Base-by-base conservation (phyloP, 768 basidiomycete species). In the Russula earlei region DNA sequence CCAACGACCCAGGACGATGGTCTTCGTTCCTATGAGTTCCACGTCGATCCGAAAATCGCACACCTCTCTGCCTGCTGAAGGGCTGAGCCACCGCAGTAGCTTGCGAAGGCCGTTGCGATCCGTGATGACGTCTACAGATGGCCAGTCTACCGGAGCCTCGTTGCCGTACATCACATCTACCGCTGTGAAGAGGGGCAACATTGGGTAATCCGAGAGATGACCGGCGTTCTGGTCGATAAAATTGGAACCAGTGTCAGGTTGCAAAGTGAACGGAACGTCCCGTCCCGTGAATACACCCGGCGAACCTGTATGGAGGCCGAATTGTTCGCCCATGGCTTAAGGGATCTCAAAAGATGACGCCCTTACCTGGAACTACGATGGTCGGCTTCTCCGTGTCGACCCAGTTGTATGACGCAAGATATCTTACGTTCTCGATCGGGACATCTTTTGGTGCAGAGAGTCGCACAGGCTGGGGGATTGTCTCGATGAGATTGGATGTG, bases 51-150 rank as follows among this genome's bases (percentile, higher is more conserved):
- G 72, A 63, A 89, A 91, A 52, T 79, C 76, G 12, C 69, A 64
- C n/a, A 63, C 58, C 10, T 68, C 69, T 24, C 68, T 71, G 17
- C 64, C 65, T 22, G 33, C 14, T 0, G 56, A 49, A 0, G 56
- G 56, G 20, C 17, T 53, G n/a, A 77, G 71, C 82, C 81, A 85
- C 24, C 80, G 72, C 20, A 81, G 63, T 38, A 88, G 69, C 66
- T 84, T 85, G 24, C 85, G 75, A 17, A 87, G 69, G 24, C 72
- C 73, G 62, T 86, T 87, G 27, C 87, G 75, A 63, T 87, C 85
- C 0, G 83, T 81, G 57, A 87, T 70, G 42, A 73, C 47, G 41
- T 78, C 72, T 6, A 79, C 64, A 3, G 61, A 38, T 41, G 68
- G 65, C 70, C 74, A 75, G 51, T 72, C 68, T 27, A 73, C 66